Evolutionary conservation across 208 protist genomes (phyloP).

Genomic region (Leptomonas seymouri): DNA sequence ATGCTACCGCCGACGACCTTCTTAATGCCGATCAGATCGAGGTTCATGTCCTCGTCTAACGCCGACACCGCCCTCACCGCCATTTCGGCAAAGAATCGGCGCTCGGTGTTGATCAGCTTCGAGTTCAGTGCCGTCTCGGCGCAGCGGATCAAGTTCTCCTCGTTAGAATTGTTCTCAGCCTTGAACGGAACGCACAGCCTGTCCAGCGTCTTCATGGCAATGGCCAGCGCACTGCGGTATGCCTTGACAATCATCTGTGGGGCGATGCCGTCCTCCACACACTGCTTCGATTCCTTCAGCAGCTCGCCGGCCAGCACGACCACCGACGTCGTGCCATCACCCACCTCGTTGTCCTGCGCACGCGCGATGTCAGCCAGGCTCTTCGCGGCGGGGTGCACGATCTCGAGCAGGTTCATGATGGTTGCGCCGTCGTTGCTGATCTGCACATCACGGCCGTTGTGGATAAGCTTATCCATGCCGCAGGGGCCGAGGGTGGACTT

Average conservation of each 20-base stretch:
- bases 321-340: slow-evolving; percentile 99
- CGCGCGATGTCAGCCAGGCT: slow-evolving; percentile 99
- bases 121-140: slow-evolving; percentile 99
- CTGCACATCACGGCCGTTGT: slow-evolving; percentile 94
- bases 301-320: slow-evolving; percentile 99
- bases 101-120: slow-evolving; percentile 98
- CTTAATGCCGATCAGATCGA: slow-evolving; percentile 99
- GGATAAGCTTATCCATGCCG: slow-evolving; percentile 99
- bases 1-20: slow-evolving; percentile 99
- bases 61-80: slow-evolving; percentile 98
- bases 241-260: slow-evolving; percentile 98
- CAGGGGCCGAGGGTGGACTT: slow-evolving; percentile 98
- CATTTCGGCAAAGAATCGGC: slow-evolving; percentile 99
- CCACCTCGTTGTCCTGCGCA: slow-evolving; percentile 98
- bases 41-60: slow-evolving; percentile 95
- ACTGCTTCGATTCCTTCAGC: slow-evolving; percentile 97
- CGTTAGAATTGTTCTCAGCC: slow-evolving; percentile 51
- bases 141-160: slow-evolving; percentile 93
- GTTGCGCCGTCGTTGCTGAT: slow-evolving; percentile 99
- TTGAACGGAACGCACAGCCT: slow-evolving; percentile 94
- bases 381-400: slow-evolving; percentile 99
- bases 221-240: slow-evolving; percentile 89
- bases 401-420: slow-evolving; percentile 99
- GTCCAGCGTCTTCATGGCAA: slow-evolving; percentile 87
- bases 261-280: slow-evolving; percentile 99